Evolutionary conservation across 1,139 yeast genomes (phyloP), one percentile per base, ranked within the genome.

Genomic region (Kodamaea sp.): DNA sequence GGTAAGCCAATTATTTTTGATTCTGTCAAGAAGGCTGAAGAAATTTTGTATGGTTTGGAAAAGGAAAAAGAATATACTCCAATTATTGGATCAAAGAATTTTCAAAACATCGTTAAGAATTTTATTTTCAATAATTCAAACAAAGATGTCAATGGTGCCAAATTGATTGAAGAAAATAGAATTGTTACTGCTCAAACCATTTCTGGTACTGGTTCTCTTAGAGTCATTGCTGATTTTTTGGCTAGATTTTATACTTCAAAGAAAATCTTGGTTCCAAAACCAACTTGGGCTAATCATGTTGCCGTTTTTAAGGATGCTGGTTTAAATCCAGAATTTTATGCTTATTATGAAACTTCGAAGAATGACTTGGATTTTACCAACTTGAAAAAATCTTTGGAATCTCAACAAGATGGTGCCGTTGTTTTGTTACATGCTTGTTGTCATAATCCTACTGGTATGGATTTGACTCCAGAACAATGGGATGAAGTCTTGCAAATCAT

Each of bases 361-460:
- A 77, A 80, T 57, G 73, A 71, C 37, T 65, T 81, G 53, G 77
- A 78, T 51, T 67, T 75, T 42, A 78, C 67, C 20, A 73, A 73
- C 38, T 67, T 82, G 70, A 65, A 67, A 49, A 43, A 55, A 37
- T 67, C 75, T 27, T 57, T 72, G 39, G 43, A 58, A 27, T 48
- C 58, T 24, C 76, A 77, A 34, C 73, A 68, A 24, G 62, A 69
- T 12, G 83, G 78, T 25, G 72, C 84, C 11, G 76, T 86, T 45
- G 81, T 90, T 28, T 67, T 90, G 40, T 73, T 90, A 45, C 97
- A 90, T 65, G 95, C 96, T 5, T 89, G 97, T 58, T 94, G 97
- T 55, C 97, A 90, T 70, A 90, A 90, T 65, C 97, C 97, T 31
- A 90, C 97, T 9, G 97, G 97, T 27, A 80, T 90, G 47, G 97